Evolutionary conservation across 805 yeast species (phyloP).

Genomic region (Isabelozyma gotoi): DNA sequence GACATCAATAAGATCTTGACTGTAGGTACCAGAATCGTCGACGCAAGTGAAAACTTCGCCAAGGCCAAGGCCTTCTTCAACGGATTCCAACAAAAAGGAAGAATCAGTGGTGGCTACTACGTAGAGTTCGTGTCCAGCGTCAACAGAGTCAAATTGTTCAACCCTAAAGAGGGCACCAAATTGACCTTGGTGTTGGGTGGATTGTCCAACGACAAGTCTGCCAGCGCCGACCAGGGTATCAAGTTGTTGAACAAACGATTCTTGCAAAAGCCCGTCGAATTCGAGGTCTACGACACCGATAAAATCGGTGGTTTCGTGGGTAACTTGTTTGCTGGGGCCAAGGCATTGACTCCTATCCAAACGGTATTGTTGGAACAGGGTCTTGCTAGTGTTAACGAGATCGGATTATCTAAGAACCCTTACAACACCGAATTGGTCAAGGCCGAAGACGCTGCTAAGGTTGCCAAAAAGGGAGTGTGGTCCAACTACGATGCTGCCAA

Average conservation of each 20-base stretch:
- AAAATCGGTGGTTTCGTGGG: slow-evolving; percentile 83
- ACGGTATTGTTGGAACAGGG: slow-evolving; percentile 60
- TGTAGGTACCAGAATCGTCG: slow-evolving; percentile 62
- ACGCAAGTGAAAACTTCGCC: slow-evolving; percentile 72
- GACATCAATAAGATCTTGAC: slow-evolving; percentile 48
- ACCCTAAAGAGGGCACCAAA: slow-evolving; percentile 71
- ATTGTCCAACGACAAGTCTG: slow-evolving; percentile 42
- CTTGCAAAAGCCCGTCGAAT: slow-evolving; percentile 71
- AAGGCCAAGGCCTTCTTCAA: slow-evolving; percentile 75
- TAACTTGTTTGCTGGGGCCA: slow-evolving; percentile 53
- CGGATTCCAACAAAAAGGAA: slow-evolving; percentile 64
- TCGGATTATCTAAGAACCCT: slow-evolving; percentile 59
- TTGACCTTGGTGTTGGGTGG: slow-evolving; percentile 78
- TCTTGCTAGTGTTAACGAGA: slow-evolving; percentile 61
- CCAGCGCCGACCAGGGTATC: slow-evolving; percentile 49
- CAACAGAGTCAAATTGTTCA: slow-evolving; percentile 61
- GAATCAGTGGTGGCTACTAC: slow-evolving; percentile 55
- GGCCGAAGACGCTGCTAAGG: slow-evolving; percentile 64
- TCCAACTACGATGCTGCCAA: slow-evolving; percentile 47
- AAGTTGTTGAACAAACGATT: slow-evolving; percentile 53
- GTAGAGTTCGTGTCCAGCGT: slow-evolving; percentile 74
- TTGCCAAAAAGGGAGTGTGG: slow-evolving; percentile 66
- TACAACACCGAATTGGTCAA: slow-evolving; percentile 52
- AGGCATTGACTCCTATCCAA: slow-evolving; percentile 53
- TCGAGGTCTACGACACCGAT: slow-evolving; percentile 69